Percentiles rank a stretch among this genome's conserved stretches.
Evolutionary conservation across 2,329 filamentous ascomycete species (phyloP).

Genomic region (Didymosphaeria variabile): DNA sequence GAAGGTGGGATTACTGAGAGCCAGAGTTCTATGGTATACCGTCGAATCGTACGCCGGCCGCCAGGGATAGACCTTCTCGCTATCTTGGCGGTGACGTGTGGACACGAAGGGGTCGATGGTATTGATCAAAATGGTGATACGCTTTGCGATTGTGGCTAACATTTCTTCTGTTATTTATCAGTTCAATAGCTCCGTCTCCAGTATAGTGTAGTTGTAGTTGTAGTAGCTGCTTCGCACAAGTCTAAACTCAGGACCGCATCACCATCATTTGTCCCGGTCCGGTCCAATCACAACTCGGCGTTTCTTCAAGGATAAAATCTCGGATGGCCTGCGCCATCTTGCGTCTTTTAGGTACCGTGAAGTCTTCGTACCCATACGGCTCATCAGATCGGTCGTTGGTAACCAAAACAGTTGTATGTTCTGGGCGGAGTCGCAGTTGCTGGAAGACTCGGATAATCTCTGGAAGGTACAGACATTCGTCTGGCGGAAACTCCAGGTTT

Average conservation of each 20-base stretch:
- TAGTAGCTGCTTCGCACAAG: background rate
- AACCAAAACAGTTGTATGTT: conserved; percentile 3
- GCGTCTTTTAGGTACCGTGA: conserved; percentile 7
- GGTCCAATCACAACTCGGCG: conserved; percentile 4
- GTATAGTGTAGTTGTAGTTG: no score
- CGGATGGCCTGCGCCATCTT: conserved; percentile 6
- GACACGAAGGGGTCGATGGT: background rate
- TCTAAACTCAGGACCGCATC: background rate
- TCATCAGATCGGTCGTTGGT: background rate
- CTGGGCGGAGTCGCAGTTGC: conserved; percentile 5
- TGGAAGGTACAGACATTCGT: conserved; percentile 13
- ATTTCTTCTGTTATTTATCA: no score
- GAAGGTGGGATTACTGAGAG: background rate
- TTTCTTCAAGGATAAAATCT: conserved; percentile 2
- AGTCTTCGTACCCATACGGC: background rate
- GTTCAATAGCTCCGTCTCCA: no score
- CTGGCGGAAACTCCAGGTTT: conserved; percentile 3
- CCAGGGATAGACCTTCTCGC: background rate
- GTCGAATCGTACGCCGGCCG: background rate
- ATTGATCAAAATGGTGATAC: background rate
- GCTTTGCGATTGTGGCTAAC: no score
- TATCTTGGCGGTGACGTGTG: background rate
- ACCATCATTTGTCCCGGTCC: conserved; percentile 11
- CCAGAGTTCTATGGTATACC: background rate
- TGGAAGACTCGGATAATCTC: conserved; percentile 5